Base-by-base conservation (phyloP, 192 early-diverging fungal genomes). In the Chytriomyces confervae region DNA sequence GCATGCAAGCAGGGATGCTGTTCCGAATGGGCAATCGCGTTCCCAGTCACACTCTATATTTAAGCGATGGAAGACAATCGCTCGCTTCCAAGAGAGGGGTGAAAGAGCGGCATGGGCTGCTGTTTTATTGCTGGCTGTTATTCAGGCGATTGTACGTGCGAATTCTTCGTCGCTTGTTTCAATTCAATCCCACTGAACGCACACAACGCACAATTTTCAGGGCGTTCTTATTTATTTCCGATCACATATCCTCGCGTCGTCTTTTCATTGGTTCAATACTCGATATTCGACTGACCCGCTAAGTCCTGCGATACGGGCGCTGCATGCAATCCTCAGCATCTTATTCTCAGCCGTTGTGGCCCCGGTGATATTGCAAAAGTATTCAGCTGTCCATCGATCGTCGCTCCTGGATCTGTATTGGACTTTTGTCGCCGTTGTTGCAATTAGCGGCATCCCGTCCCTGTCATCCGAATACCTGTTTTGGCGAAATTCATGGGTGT, bases 201-300 rank as follows among this genome's bases (percentile, higher is more conserved):
- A 36, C 36, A 36, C 36, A 36, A 36, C 36, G 4, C 36, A 36
- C 36, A 36, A 36, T 36, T 36, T 36, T 36, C 36, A 36, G 36
- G 36, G 36, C 36, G 36, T 36, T 36, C 36, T 36, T 36, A 65
- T 65, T 65, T 65, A 65, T 29, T 13, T 36, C 1, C 63, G 63
- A n/a, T 27, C 63, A 18, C 63, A 65, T 65, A 23, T 65, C n/a
- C 63, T 65, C 27, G 27, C 27, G n/a, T 18, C 66, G 48, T 9
- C 66, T n/a, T 29, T 20, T 29, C n/a, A 49, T n/a, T 69, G 67
- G 67, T 46, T 13, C 1, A 69, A 69, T 69, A 11, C 67, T 48
- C 45, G 27, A n/a, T 69, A 47, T 69, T 13, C 11, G 1, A 60
- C 69, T 6, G 69, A 71, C 44, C 18, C 69, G 9, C 51, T 71